Conservation (phyloP, 1,284 basidiomycete species). For the Pseudozyma hubeiensis region DNA sequence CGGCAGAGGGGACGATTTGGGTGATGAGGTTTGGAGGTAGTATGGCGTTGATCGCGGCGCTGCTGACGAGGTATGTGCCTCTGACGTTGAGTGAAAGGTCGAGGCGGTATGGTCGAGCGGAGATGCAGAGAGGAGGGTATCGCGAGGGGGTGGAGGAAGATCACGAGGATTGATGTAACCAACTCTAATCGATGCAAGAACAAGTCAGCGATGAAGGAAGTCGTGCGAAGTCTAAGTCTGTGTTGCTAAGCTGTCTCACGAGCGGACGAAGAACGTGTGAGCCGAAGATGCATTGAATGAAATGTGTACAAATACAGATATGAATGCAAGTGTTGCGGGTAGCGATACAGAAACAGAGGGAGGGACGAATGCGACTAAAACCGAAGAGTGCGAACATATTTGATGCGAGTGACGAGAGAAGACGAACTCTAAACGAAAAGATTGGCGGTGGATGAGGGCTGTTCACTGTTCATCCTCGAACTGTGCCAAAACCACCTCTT, state of each 20-base stretch:
- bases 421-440: background rate
- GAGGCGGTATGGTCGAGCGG: slow-evolving; percentile 9
- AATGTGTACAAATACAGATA: slow-evolving; percentile 12
- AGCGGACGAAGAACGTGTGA: background rate
- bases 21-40: slow-evolving; percentile 90
- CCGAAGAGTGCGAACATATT: no score
- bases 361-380: background rate
- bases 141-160: background rate
- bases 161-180: background rate
- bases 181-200: background rate
- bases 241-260: background rate
- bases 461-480: slow-evolving; percentile 51
- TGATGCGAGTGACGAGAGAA: background rate
- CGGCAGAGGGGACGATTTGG: slow-evolving; percentile 78
- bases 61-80: slow-evolving; percentile 53
- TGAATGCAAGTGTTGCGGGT: background rate
- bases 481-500: slow-evolving; percentile 57
- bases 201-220: background rate
- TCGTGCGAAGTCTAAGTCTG: background rate
- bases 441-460: background rate
- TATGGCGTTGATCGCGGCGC: slow-evolving; percentile 62
- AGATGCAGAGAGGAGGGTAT: background rate
- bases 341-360: background rate
- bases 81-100: slow-evolving; percentile 50
- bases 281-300: background rate